Base-by-base conservation (phyloP, 805 yeast genomes). In the Starmerella lactis-condensi region DNA sequence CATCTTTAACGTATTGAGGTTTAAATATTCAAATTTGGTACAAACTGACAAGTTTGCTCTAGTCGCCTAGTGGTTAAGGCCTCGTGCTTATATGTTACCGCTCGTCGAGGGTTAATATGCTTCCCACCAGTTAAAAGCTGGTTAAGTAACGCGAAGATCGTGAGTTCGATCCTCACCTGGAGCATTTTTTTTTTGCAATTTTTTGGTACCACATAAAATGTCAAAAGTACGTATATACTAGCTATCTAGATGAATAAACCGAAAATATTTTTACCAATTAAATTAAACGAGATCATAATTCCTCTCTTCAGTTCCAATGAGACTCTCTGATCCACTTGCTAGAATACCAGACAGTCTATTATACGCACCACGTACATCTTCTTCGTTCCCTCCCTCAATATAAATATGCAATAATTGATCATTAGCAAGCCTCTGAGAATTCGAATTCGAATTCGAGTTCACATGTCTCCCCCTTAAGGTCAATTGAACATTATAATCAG, bases 401-500 rank as follows among this genome's bases (percentile, higher is more conserved):
- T 76, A 58, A 12, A 85, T 54, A 41, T 75, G 76, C 34, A 85
- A 56, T 52, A 79, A 82, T 12, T 60, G 58, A 4, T 61, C 42
- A 5, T 18, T 28, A 3, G 19, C 12, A 15, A 13, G 6, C 7
- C 13, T 22, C 2, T n/a, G n/a, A n/a, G 23, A 20, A 11, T 16
- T 58, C 3, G 75, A 72, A 12, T 66, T 59, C 0, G 81, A 72
- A 40, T 75, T 74, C 46, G 6, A 10, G 6, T 15, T 7, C 8
- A 7, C 6, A 12, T 57, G 82, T 38, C 65, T 68, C 11, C 98
- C 98, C 46, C 72, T 77, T 32, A 71, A 69, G 1, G 94, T 82
- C 27, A 83, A 68, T 5, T 92, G 70, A 2, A 75, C 77, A 33
- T 60, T 61, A 26, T 26, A 35, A 4, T 29, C 19, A 15, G 32